Evolutionary conservation across 1,139 yeast genomes (phyloP).

Genomic region (Hanseniaspora uvarum): DNA sequence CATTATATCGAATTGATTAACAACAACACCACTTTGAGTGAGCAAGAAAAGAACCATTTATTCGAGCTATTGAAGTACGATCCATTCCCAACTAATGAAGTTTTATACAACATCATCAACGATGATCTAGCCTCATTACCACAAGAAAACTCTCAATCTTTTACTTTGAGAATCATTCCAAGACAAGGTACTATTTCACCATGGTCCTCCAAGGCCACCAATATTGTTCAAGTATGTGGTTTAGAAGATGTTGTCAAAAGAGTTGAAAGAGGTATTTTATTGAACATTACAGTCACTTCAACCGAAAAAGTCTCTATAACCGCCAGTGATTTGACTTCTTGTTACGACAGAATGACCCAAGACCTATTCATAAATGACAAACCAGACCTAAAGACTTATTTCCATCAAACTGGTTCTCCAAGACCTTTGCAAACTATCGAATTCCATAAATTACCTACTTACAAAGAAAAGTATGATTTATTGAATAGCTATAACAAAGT

Average conservation of each 20-base stretch:
- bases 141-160: slow-evolving; percentile 35
- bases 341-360: slow-evolving; percentile 96
- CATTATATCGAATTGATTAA: slow-evolving; percentile 63
- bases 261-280: slow-evolving; percentile 80
- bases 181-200: slow-evolving; percentile 96
- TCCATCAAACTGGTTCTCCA: slow-evolving; percentile 60
- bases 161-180: slow-evolving; percentile 70
- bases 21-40: slow-evolving; percentile 30
- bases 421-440: slow-evolving; percentile 59
- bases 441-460: slow-evolving; percentile 45
- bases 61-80: slow-evolving; percentile 67
- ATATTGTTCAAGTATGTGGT: slow-evolving; percentile 84
- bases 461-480: slow-evolving; percentile 34
- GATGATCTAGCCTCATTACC: slow-evolving; percentile 28
- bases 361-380: slow-evolving; percentile 44
- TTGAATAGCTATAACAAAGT: slow-evolving; percentile 68
- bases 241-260: slow-evolving; percentile 59
- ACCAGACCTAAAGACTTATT: slow-evolving; percentile 61
- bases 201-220: slow-evolving; percentile 98
- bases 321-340: slow-evolving; percentile 51
- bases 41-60: slow-evolving; percentile 41
- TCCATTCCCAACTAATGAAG: slow-evolving; percentile 35
- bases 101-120: slow-evolving; percentile 39
- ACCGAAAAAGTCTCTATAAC: slow-evolving; percentile 55
- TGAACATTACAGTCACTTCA: slow-evolving; percentile 57